Evolutionary conservation across 345 rosid genomes (phyloP).

Genomic region (Toxicodendron radicans): DNA sequence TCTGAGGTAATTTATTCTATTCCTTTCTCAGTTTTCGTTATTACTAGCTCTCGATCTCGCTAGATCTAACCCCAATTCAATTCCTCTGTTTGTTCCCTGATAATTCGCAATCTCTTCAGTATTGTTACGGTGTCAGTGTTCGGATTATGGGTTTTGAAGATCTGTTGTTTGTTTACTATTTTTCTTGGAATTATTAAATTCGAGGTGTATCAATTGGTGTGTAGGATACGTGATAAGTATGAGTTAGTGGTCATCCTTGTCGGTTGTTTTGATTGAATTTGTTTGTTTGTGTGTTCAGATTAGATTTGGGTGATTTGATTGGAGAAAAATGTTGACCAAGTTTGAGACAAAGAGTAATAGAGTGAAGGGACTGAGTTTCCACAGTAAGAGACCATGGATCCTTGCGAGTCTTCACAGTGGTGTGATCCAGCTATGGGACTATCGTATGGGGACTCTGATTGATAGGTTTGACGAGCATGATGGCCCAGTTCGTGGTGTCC

Average conservation of each 20-base stretch:
- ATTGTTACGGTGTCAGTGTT: no score
- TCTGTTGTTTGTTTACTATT: neutral
- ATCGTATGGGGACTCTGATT: conserved; percentile 93
- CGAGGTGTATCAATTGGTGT: neutral
- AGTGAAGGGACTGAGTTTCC: conserved; percentile 97
- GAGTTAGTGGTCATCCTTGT: neutral
- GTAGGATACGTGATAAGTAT: neutral
- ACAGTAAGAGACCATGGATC: conserved; percentile 96
- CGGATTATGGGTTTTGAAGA: neutral
- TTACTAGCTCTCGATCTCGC: conserved; percentile 5
- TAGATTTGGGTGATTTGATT: conserved; percentile 30
- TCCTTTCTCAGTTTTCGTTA: neutral
- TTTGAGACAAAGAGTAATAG: conserved; percentile 98
- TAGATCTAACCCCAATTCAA: conserved; percentile 10
- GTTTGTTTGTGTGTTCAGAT: conserved; percentile 14
- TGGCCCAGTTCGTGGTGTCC: conserved; percentile 98
- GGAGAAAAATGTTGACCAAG: conserved; percentile 79
- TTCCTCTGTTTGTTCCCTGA: conserved; percentile 5
- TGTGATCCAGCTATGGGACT: conserved; percentile 99
- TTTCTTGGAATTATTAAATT: neutral
- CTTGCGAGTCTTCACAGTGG: conserved; percentile 98
- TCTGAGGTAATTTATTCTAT: conserved; percentile 51
- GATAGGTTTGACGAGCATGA: conserved; percentile 97
- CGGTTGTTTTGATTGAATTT: conserved; percentile 2
- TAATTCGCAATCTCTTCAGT: neutral